Conservation (phyloP, 495 filamentous ascomycete genomes). For the Acidiella bohemica region DNA sequence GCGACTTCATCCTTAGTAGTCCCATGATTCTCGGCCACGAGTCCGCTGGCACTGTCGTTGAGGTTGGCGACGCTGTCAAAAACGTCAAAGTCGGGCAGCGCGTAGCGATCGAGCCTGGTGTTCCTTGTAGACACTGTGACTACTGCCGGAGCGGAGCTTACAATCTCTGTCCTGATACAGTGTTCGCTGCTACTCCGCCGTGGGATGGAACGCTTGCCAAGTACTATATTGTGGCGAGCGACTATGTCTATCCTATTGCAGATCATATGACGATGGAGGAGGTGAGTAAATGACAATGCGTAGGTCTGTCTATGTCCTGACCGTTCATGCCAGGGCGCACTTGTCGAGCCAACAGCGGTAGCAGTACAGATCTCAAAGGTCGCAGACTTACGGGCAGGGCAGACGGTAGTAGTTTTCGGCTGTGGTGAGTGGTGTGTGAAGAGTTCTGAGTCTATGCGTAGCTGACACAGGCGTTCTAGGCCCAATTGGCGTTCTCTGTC, state of each 20-base stretch:
- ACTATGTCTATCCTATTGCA: conserved; percentile 14
- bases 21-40: conserved; percentile 27
- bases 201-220: conserved; percentile 16
- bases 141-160: conserved; percentile 18
- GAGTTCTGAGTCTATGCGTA: not conserved
- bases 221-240: conserved; percentile 13
- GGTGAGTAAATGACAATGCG: too few species aligned
- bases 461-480: conserved; percentile 2
- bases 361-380: conserved; percentile 15
- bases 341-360: conserved; percentile 16
- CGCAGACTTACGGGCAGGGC: conserved; percentile 1
- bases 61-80: conserved; percentile 14
- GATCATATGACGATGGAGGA: conserved; percentile 16
- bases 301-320: too few species aligned
- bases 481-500: conserved; percentile 15
- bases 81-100: conserved; percentile 15
- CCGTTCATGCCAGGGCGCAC: too few species aligned
- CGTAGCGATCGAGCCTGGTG: conserved; percentile 23
- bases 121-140: conserved; percentile 21
- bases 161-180: conserved; percentile 19
- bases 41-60: conserved; percentile 16
- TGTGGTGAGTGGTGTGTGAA: not conserved
- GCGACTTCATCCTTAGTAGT: conserved; percentile 24
- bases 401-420: conserved; percentile 16
- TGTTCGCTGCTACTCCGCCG: conserved; percentile 21